Base-by-base conservation (phyloP, 1,284 basidiomycete species). In the Pseudozyma thailandica region DNA sequence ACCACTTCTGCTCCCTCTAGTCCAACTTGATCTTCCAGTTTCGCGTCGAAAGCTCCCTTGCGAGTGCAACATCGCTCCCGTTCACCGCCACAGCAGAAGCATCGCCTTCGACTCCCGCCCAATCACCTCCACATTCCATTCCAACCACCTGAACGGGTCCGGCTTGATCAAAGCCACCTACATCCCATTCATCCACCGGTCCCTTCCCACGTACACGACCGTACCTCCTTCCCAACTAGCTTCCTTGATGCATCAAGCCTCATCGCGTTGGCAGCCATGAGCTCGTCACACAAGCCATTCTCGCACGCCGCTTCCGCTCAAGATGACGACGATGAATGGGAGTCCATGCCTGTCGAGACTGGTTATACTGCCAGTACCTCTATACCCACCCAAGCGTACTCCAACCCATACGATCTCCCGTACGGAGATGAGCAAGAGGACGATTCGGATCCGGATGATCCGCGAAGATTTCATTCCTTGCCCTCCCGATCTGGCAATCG, bases 251-350 rank as follows among this genome's bases (percentile, higher is more conserved):
- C 6, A 21, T 41, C 7, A 12, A 13, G 4, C 13, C n/a, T 1
- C 18, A 23, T 12, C 25, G 4, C 25, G 30, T 48, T 6, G 51
- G 44, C 62, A 44, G 51, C 50, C 38, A 65, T 65, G 63, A 65
- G 63, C 63, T 59, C 49, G 52, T 59, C 56, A 18, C 51, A 49
- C 28, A 48, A 46, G 18, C 33, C 43, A 6, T 25, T 38, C 20
- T 16, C 47, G 12, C 8, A 39, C 10, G 20, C 25, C 16, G 44
- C 43, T 30, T 43, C 46, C 21, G 39, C 27, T 6, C 25, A 37
- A 16, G 62, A 52, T 28, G 74, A 76, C 47, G 75, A 77, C n/a
- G 75, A 78, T 51, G 77, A 78, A 28, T 78, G 77, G 77, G 47
- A 78, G 64, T 66, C 72, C 27, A 78, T 78, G 75, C 73, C 69